Percentiles rank a stretch among this genome's conserved stretches.
Conservation (phyloP, 352 stramenopile species). For the Phytophthora colocasiae region DNA sequence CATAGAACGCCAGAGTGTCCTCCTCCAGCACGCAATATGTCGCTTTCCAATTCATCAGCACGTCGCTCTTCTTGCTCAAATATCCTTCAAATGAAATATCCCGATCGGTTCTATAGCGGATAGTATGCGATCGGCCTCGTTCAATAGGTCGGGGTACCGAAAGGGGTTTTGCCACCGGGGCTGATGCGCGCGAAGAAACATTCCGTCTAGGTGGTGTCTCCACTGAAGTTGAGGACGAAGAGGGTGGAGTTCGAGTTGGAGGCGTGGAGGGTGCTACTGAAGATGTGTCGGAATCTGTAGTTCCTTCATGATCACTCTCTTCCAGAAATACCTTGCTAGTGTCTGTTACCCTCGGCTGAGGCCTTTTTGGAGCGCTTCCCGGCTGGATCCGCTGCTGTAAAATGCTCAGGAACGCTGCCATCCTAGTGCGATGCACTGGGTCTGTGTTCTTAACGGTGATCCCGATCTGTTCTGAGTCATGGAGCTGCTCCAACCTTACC, state of each 20-base stretch:
- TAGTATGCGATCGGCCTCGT: slow-evolving; percentile 62
- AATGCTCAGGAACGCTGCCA: slow-evolving; percentile 59
- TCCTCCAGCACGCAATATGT: slow-evolving; percentile 84
- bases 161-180: neutral
- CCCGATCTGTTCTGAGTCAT: slow-evolving; percentile 71
- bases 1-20: slow-evolving; percentile 80
- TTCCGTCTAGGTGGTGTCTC: slow-evolving; percentile 25
- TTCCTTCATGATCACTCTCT: slow-evolving; percentile 46
- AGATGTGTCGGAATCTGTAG: slow-evolving; percentile 39
- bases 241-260: slow-evolving; percentile 14
- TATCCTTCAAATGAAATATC: slow-evolving; percentile 88
- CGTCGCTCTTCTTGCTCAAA: slow-evolving; percentile 84
- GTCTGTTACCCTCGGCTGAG: slow-evolving; percentile 46
- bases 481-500: slow-evolving; percentile 70
- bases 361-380: slow-evolving; percentile 44
- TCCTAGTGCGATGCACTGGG: slow-evolving; percentile 52
- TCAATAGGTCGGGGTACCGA: slow-evolving; percentile 21
- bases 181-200: neutral
- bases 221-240: slow-evolving; percentile 14
- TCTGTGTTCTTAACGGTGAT: slow-evolving; percentile 78
- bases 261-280: slow-evolving; percentile 25
- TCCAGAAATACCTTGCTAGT: slow-evolving; percentile 66
- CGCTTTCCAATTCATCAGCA: slow-evolving; percentile 73
- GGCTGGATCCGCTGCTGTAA: slow-evolving; percentile 76
- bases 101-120: slow-evolving; percentile 69